phyloP scores from a whole-genome alignment of 192 early-diverging fungal species.

The Coemansia biformis region DNA sequence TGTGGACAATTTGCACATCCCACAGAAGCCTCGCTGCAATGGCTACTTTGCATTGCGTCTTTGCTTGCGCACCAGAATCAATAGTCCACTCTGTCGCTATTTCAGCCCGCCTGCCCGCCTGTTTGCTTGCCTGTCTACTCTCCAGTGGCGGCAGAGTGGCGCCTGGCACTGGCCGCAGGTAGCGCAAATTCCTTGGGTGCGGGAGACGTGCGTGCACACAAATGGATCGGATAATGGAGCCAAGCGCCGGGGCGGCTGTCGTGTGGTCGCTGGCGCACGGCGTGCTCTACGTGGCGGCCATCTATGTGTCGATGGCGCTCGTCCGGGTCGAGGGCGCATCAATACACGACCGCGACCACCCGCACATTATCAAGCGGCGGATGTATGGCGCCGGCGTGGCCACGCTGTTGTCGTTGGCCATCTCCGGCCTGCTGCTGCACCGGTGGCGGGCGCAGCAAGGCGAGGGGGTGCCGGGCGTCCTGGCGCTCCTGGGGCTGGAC shows the following conservation, averaged over 20 bases:
- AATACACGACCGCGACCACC: slow-evolving; percentile 31
- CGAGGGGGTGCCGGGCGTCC: background rate
- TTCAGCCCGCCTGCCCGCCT: too few relatives aligned
- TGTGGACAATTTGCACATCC: too few relatives aligned
- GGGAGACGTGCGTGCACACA: too few relatives aligned
- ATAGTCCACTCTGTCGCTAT: too few relatives aligned
- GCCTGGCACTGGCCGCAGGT: too few relatives aligned
- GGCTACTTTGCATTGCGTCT: too few relatives aligned
- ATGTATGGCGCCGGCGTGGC: slow-evolving; percentile 15
- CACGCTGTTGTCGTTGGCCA: slow-evolving; percentile 6
- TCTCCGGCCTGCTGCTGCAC: slow-evolving; percentile 6
- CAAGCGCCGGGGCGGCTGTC: slow-evolving; percentile 9
- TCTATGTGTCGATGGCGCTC: slow-evolving; percentile 23
- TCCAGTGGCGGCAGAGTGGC: too few relatives aligned
- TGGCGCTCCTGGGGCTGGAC: slow-evolving; percentile 13
- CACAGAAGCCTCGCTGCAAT: too few relatives aligned
- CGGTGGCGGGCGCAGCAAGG: slow-evolving; percentile 3
- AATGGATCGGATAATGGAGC: background rate
- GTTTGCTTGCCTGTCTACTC: too few relatives aligned
- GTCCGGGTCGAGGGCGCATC: slow-evolving; percentile 2
- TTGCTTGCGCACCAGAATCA: too few relatives aligned
- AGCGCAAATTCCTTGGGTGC: too few relatives aligned
- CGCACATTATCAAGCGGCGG: slow-evolving; percentile 28
- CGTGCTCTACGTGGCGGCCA: slow-evolving; percentile 20
- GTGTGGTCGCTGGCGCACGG: slow-evolving; percentile 14